These are phyloP conservation scores for Trapa incisa DNA, from an alignment of 345 rosid species.

Conservation along the genomic window DNA sequence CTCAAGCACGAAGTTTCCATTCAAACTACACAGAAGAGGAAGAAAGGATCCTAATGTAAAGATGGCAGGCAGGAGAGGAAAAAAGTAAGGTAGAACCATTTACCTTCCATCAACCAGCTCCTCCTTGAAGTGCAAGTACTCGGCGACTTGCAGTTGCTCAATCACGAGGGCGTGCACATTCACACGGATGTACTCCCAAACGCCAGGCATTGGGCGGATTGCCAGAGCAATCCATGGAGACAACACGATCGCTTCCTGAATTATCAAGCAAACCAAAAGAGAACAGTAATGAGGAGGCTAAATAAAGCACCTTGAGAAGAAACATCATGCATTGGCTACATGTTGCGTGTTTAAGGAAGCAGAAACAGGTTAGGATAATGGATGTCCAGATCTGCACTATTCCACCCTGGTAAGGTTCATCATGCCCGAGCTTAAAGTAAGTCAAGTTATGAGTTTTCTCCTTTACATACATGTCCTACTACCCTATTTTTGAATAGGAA, in stretches of 20 bases:
- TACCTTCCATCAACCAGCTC: constrained; percentile 91
- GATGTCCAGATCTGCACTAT: no score
- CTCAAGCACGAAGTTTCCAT: constrained; percentile 73
- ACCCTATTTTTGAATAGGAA: no score
- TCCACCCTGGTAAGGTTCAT: no score
- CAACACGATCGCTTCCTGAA: constrained; percentile 75
- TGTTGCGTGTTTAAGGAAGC: not conserved
- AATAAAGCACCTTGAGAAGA: not conserved
- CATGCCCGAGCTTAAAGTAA: no score
- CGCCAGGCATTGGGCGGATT: constrained; percentile 92
- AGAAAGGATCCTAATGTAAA: not conserved
- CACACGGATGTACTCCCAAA: constrained; percentile 81
- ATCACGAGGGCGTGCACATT: constrained; percentile 68
- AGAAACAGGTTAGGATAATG: not conserved
- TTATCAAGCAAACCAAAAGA: constrained; percentile 1
- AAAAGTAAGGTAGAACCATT: not conserved
- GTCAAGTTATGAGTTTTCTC: no score
- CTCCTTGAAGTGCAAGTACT: constrained; percentile 81
- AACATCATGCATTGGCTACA: not conserved
- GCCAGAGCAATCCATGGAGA: constrained; percentile 94
- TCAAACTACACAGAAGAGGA: constrained; percentile 28
- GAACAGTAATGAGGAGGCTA: not conserved
- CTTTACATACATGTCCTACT: no score
- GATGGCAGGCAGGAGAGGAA: not conserved
- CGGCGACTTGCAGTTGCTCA: constrained; percentile 62